Percentiles rank a stretch among this genome's conserved stretches.
These are phyloP conservation scores for Teratosphaeria viscida DNA, from an alignment of 2,329 filamentous ascomycete species.

Conservation along the genomic window DNA sequence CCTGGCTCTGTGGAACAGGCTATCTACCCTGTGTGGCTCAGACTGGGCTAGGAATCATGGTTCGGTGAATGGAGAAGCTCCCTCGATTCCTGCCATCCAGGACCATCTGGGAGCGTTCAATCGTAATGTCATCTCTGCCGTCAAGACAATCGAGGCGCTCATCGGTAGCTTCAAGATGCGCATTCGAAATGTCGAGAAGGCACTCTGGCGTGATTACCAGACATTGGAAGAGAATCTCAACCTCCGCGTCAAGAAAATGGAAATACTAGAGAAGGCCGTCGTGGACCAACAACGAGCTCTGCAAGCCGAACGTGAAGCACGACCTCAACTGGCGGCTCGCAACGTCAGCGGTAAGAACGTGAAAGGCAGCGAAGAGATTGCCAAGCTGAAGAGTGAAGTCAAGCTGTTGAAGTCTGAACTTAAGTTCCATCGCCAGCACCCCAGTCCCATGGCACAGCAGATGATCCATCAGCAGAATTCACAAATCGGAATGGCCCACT, in stretches of 20 bases:
- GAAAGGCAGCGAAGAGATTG: conserved; percentile 43
- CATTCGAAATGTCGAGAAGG: conserved; percentile 76
- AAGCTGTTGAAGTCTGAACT: conserved; percentile 51
- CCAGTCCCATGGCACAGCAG: conserved; percentile 23
- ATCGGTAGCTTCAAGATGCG: conserved; percentile 67
- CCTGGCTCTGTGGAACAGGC: conserved; percentile 77
- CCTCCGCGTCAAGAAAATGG: conserved; percentile 70
- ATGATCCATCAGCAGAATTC: conserved; percentile 19
- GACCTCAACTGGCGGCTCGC: conserved; percentile 21
- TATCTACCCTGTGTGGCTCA: conserved; percentile 74
- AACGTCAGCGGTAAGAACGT: conserved; percentile 28
- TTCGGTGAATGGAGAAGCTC: conserved; percentile 77
- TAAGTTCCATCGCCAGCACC: conserved; percentile 49
- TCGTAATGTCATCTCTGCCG: conserved; percentile 75
- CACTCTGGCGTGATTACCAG: conserved; percentile 86
- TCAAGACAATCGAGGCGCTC: conserved; percentile 77
- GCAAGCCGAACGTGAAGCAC: conserved; percentile 42
- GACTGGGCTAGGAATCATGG: conserved; percentile 90
- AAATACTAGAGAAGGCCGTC: conserved; percentile 72
- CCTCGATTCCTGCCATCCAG: conserved; percentile 73
- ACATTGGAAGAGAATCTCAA: conserved; percentile 73
- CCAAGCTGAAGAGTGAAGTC: conserved; percentile 50
- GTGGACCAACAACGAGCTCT: conserved; percentile 49
- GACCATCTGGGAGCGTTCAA: conserved; percentile 81
- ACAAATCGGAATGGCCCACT: conserved; percentile 10